Conservation (phyloP, 78 protist genomes). For the Dictyostelium discoideum region DNA sequence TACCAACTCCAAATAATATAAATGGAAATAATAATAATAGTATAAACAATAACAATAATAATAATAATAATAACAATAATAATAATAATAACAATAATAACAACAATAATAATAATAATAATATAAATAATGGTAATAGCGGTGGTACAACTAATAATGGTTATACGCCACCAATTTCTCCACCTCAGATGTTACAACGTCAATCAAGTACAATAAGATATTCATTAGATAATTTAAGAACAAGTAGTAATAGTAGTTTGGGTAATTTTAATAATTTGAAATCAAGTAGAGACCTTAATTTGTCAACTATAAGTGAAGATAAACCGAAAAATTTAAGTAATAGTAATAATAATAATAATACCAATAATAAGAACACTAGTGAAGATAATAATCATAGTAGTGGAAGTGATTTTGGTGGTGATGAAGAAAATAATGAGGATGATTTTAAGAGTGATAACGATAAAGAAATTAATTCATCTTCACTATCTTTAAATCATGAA, state of each 20-base stretch:
- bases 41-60: too few species aligned
- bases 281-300: not conserved
- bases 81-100: not conserved
- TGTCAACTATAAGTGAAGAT: not conserved
- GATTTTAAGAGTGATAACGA: not conserved
- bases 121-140: not conserved
- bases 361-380: not conserved
- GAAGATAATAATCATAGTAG: not conserved
- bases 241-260: not conserved
- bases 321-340: not conserved
- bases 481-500: not conserved
- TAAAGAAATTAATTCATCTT: not conserved
- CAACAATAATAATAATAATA: not conserved
- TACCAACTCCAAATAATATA: not conserved
- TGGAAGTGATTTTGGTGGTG: not conserved
- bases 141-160: not conserved
- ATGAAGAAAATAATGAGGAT: not conserved
- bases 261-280: not conserved
- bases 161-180: not conserved
- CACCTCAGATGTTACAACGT: conserved; percentile 1
- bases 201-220: not conserved
- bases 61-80: not conserved
- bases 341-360: not conserved
- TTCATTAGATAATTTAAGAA: conserved; percentile 8
- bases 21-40: not conserved